These are phyloP conservation scores for Aspergillus pseudoglaucus DNA, from an alignment of 2,329 filamentous ascomycete species.

Conservation along the genomic window DNA sequence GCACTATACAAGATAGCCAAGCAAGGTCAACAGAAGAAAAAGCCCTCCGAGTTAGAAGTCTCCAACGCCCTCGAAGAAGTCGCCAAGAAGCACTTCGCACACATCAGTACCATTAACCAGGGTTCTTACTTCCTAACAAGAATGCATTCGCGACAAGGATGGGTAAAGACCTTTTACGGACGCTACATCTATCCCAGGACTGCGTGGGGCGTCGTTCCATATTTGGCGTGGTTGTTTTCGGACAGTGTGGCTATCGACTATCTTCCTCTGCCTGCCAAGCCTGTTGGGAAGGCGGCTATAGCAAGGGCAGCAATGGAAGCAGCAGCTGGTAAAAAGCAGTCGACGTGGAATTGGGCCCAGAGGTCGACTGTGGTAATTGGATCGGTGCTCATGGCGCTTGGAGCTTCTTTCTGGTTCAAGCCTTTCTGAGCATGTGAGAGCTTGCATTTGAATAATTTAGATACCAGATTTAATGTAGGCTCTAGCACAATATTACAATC, in stretches of 20 bases:
- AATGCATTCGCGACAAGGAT: conserved; percentile 10
- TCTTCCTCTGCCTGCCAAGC: conserved; percentile 4
- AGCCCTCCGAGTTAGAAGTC: conserved; percentile 3
- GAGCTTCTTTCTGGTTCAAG: no score
- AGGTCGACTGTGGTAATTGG: no score
- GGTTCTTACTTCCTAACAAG: conserved; percentile 1
- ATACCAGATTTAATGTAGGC: no score
- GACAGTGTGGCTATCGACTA: conserved; percentile 8
- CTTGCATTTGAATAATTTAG: no score
- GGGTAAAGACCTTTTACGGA: conserved; percentile 12
- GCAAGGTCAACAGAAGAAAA: background rate
- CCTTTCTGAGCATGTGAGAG: no score
- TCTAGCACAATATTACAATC: no score
- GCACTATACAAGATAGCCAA: conserved; percentile 13
- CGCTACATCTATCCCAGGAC: conserved; percentile 13
- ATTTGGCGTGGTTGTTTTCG: conserved; percentile 11
- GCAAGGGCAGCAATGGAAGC: no score
- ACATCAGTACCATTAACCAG: conserved; percentile 8
- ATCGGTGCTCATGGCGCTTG: no score
- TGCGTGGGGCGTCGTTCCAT: conserved; percentile 13
- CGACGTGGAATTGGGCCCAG: no score
- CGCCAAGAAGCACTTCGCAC: conserved; percentile 2
- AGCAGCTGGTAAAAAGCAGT: no score
- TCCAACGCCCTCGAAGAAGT: conserved; percentile 1
- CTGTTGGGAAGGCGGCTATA: no score